Base-by-base conservation (phyloP, 495 filamentous ascomycete species). In the Ascodesmis nigricans region DNA sequence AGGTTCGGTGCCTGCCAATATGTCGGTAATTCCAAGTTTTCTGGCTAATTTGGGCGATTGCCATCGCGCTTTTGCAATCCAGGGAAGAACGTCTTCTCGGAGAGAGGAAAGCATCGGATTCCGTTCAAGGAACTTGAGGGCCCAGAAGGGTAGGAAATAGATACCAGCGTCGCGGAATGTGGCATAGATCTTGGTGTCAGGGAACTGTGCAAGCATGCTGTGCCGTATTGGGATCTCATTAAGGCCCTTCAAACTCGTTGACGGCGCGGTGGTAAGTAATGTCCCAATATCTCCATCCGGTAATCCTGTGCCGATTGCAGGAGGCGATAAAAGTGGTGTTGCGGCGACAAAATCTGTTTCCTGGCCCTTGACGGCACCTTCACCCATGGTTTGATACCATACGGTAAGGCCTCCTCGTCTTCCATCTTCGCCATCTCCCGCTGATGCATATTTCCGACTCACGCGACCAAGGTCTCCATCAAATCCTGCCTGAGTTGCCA, bases 21-120 rank as follows among this genome's bases (percentile, higher is more conserved):
- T 65, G 24, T 75, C 60, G 25, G 61, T 55, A 19, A 95, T 54
- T 2, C 69, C 65, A 5, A 95, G 63, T 54, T 91, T 93, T 11
- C 71, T 64, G 1, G 63, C 68, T 0, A 93, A 58, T 0, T 79
- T 75, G 0, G 78, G 77, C 15, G 66, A 59, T 54, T 93, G 83
- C 87, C 87, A 99, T 21, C 65, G 69, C 0, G 82, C 65, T 52
- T 95, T 95, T 8, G 81, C 80, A 83, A 82, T 91, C 73, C 75
- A 91, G 8, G 83, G 84, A 11, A 99, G 55, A 13, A 93, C 65
- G 45, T 95, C 90, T 56, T 99, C 87, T 33, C 75, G 74, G 35
- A 99, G 67, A 25, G 69, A 83, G 33, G 91, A 75, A 28, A 95
- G 65, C 13, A 61, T 69, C 13, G 84, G 73, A 40, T 95, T 84